These are phyloP conservation scores for Ustulina deusta DNA, from an alignment of 2,329 filamentous ascomycete genomes.

Conservation along the genomic window DNA sequence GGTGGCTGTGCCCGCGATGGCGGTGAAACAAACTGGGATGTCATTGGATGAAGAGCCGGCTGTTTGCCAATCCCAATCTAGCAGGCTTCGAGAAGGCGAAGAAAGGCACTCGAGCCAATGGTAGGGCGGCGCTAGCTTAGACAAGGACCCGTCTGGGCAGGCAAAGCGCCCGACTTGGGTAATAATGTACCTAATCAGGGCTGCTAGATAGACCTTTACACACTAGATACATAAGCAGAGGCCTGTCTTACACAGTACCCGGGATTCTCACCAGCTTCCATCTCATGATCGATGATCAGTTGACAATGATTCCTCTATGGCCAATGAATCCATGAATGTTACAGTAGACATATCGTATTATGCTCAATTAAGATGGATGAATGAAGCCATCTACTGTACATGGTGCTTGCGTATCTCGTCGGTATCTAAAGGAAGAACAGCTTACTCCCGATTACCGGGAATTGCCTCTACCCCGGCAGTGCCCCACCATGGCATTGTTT, in stretches of 20 bases:
- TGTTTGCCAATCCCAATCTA: conserved; percentile 21
- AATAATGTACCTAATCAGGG: too few species aligned
- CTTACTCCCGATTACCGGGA: neutral
- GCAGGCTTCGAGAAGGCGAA: conserved; percentile 36
- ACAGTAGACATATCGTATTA: too few species aligned
- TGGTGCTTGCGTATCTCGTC: too few species aligned
- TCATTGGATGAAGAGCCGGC: neutral
- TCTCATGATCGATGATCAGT: conserved; percentile 2
- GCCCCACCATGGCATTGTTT: neutral
- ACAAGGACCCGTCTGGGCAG: neutral
- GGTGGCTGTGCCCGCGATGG: conserved; percentile 17
- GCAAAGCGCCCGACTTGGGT: neutral
- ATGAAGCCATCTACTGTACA: too few species aligned
- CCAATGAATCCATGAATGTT: neutral
- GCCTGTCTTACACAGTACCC: neutral
- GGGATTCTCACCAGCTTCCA: neutral
- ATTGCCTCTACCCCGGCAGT: neutral
- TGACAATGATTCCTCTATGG: neutral
- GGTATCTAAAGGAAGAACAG: too few species aligned
- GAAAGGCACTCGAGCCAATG: neutral
- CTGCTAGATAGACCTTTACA: too few species aligned
- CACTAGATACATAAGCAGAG: neutral
- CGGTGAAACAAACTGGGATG: conserved; percentile 13
- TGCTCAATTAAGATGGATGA: too few species aligned
- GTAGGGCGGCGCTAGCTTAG: neutral